These are phyloP conservation scores for Hypocrella siamensis DNA, from an alignment of 2,329 filamentous ascomycete species.

Conservation along the genomic window DNA sequence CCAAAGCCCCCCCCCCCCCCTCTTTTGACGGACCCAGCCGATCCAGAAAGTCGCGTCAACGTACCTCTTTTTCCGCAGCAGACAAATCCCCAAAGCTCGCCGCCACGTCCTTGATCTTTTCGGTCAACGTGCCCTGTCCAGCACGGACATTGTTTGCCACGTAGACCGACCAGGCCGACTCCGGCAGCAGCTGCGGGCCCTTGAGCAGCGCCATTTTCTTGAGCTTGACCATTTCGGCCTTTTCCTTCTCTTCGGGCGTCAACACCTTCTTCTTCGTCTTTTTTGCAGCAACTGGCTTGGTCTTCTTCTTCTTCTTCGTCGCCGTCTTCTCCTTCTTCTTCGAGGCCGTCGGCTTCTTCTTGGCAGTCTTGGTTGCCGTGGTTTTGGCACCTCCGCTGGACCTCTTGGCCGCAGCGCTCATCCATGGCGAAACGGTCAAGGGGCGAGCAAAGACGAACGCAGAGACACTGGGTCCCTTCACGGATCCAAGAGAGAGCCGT, in stretches of 20 bases:
- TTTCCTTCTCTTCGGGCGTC: conserved; percentile 22
- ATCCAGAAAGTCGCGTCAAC: conserved; percentile 5
- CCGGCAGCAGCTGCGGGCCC: conserved; percentile 19
- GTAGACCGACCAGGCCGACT: conserved; percentile 22
- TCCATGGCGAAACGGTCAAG: conserved; percentile 13
- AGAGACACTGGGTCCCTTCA: conserved; percentile 1
- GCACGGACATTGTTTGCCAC: conserved; percentile 14
- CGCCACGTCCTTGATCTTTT: conserved; percentile 13
- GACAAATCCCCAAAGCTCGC: conserved; percentile 23
- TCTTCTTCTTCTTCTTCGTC: conserved; percentile 11
- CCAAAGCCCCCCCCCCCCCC: no score
- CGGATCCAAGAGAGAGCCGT: not conserved
- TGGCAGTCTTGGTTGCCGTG: conserved; percentile 5
- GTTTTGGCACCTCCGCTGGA: conserved; percentile 6
- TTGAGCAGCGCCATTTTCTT: conserved; percentile 25
- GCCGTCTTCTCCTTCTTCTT: conserved; percentile 30
- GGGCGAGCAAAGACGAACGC: conserved; percentile 7
- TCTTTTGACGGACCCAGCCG: no score
- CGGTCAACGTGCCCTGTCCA: conserved; percentile 4
- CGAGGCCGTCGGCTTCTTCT: conserved; percentile 11
- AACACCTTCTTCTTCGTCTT: conserved; percentile 24
- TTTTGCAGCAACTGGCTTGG: conserved; percentile 16
- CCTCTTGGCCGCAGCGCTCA: conserved; percentile 11
- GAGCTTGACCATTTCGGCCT: conserved; percentile 17
- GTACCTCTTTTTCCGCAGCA: conserved; percentile 26